Evolutionary conservation across 148 eudicot species (phyloP), one percentile per base, ranked within the genome.

Genomic region (Rhododendron kiyosumense): DNA sequence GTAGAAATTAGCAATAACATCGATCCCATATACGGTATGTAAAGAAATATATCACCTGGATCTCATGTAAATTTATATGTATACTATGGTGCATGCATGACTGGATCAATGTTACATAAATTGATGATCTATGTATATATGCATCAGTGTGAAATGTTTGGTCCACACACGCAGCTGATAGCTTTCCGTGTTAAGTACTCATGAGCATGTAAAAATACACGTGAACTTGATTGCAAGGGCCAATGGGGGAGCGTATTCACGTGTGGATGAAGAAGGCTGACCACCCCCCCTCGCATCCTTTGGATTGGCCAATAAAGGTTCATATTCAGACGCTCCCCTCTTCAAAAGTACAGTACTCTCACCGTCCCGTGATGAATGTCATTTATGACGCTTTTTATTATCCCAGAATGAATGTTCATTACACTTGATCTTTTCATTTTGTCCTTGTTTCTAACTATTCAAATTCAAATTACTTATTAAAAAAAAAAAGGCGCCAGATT

Each of bases 201-300:
- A 36, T 36, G 45, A 28, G 43, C 30, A 18, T 65, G 65, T 46
- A 9, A 85, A 48, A 6, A 57, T 7, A 45, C 86, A 79, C 88
- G 88, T 87, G 88, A 87, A 75, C 80, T 84, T 78, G 59, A 87
- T 83, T 84, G 61, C 28, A 75, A 48, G 49, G 26, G 78, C 36
- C 74, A 67, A 18, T 18, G 78, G 54, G 67, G 88, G 88, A 87
- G 88, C 88, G 86, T 52, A 18, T 69, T 87, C 88, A 79, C 88
- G 88, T 87, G 88, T 52, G 77, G 51, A 51, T 34, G 3, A 69
- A 34, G 5, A 67, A 82, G 75, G 59, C 18, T 77, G 81, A 52
- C 78, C 1, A 28, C 45, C 1, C 52, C 54, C 28, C 67, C 57
- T n/a, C n/a, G n/a, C 30, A 30, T 36, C 67, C n/a, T 30, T 51